Evolutionary conservation across 2,329 filamentous ascomycete species (phyloP), one percentile per base, ranked within the genome.

Genomic region (Cytospora piceicola): DNA sequence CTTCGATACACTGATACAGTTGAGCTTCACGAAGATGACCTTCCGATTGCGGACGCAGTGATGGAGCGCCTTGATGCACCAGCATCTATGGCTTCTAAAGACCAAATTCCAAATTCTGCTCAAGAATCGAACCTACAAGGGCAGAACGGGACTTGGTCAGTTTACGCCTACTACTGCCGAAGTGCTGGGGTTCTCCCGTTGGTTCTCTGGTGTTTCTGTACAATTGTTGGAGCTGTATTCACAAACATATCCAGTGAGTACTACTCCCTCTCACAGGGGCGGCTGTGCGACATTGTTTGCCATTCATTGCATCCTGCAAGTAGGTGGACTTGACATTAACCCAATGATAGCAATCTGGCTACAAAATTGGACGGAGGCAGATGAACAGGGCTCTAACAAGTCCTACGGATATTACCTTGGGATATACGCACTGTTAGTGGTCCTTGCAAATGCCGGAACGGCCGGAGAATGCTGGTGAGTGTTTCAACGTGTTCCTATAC

Each of bases 351-450:
- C 64, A 4, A 54, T 68, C 3, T 68, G 64, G 67, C 29, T 68
- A 4, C 39, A 61, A 5, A 39, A 51, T 42, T 68, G 64, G 67
- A 56, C 67, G 20, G 46, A 58, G 22, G 58, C 58, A 15, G 53
- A 61, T 24, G 32, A 22, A 11, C 39, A 54, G 9, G 39, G 55
- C 7, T 58, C 63, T 1, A 61, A 64, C 30, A 34, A 52, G 8
- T 34, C 46, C 14, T 32, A 64, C 1, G 66, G 67, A 11, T 61
- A 63, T 27, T 69, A 69, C 29, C 55, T 68, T 3, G 63, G 66
- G 14, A 51, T 66, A 24, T 68, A 68, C 52, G 51, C 64, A 7
- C 30, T 63, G 11, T 54, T 68, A 11, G 63, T 63, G 12, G 56
- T 64, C 1, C 54, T 69, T 17, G 56, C 63, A 14, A 61, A 57